Conservation (phyloP, 305 asterid species). For the Petunia hybrid region DNA sequence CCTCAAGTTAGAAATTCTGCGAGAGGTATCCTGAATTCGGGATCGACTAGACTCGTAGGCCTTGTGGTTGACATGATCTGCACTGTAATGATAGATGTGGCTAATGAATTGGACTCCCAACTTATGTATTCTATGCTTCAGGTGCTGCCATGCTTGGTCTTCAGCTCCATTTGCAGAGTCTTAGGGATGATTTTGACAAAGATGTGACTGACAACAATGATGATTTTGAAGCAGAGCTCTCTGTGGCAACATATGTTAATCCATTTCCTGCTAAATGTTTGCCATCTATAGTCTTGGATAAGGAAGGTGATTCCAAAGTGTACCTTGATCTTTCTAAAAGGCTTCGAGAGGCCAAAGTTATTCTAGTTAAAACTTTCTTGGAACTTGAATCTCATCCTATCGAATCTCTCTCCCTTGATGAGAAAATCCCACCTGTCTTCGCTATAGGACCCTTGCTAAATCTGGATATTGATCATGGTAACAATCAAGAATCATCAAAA, state of each 20-base stretch:
- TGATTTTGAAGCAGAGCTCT: conserved; percentile 6
- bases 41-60: conserved; percentile 23
- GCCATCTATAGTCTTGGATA: conserved; percentile 28
- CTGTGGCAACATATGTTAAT: conserved; percentile 28
- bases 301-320: conserved; percentile 17
- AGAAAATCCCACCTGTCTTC: conserved; percentile 31
- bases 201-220: conserved; percentile 32
- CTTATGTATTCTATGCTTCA: conserved; percentile 35
- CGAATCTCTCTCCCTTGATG: conserved; percentile 21
- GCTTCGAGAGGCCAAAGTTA: conserved; percentile 41
- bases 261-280: conserved; percentile 41
- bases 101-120: conserved; percentile 33
- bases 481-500: neutral
- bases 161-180: conserved; percentile 33
- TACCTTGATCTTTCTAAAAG: conserved; percentile 24
- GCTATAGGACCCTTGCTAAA: conserved; percentile 40
- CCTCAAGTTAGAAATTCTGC: conserved; percentile 9
- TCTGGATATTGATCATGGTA: neutral
- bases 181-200: neutral
- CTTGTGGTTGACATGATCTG: conserved; percentile 39
- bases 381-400: conserved; percentile 48
- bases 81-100: conserved; percentile 34
- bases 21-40: neutral
- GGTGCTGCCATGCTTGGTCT: conserved; percentile 39
- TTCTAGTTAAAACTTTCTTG: conserved; percentile 48